Evolutionary conservation across 371 early-diverging fungal species (phyloP), one percentile per base, ranked within the genome.

Genomic region (Mortierella sp.): DNA sequence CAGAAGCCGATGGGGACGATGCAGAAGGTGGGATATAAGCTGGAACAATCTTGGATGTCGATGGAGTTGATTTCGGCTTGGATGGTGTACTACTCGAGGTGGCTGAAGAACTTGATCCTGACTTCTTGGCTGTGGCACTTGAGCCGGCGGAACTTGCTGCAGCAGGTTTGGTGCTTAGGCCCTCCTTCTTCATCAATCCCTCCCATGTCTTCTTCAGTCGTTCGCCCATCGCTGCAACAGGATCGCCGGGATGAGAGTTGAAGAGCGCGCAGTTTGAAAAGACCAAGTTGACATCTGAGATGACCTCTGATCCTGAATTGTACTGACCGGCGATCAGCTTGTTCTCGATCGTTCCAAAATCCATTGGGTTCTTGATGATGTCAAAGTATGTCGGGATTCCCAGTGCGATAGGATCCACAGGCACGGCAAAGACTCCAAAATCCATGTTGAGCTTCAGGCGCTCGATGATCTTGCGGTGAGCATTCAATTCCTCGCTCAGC

Each of bases 331-430:
- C 73, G 28, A 63, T 69, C 21, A 87, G 41, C 74, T 96, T 95
- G 45, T 84, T 81, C 63, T 92, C 90, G 44, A 99, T 90, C 0
- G 98, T 99, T 0, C 93, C 91, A 5, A 99, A 82, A 71, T 99
- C 99, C 98, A 99, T 99, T 0, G 99, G 99, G 2, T 86, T 55
- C 67, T 94, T 97, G 83, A 99, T 91, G 13, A 95, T 84, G 8
- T 89, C 86, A 13, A 85, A 79, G 76, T 96, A 96, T 10, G 92
- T 91, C 9, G 93, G 94, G 48, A 92, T 89, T 4, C 87, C 84
- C 17, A 91, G 80, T 12, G 81, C 83, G 19, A 90, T 70, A 13
- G 90, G 90, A 60, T 93, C 92, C 1, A 94, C 94, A 10, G 93
- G 93, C 24, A 86, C 81, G 45, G 84, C 79, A 59, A 87, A 85